These are phyloP conservation scores for Candida railenensis DNA, from an alignment of 805 yeast genomes.

Conservation along the genomic window DNA sequence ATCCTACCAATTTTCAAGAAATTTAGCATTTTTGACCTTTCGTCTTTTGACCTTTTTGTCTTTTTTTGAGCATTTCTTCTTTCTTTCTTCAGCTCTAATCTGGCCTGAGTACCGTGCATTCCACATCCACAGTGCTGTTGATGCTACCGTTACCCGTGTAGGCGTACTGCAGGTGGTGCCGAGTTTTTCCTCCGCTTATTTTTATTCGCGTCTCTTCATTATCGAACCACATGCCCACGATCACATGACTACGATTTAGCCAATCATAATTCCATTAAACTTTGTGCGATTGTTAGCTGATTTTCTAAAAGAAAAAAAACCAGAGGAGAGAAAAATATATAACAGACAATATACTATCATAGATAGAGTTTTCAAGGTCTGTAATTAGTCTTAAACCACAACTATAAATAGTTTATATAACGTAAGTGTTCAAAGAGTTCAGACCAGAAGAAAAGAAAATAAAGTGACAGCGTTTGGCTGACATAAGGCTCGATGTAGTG, in stretches of 20 bases:
- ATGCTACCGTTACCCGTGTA: too few relatives aligned
- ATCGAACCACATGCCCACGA: slow-evolving; percentile 1
- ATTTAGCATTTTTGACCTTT: too few relatives aligned
- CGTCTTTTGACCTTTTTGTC: too few relatives aligned
- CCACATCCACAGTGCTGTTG: too few relatives aligned
- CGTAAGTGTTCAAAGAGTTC: neutral
- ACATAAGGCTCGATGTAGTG: too few relatives aligned
- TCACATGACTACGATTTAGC: slow-evolving; percentile 3
- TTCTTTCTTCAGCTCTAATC: too few relatives aligned
- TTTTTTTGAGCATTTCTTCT: too few relatives aligned
- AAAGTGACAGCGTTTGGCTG: too few relatives aligned
- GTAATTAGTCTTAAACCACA: neutral
- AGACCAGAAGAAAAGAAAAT: neutral
- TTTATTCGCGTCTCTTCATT: neutral
- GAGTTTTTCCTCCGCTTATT: neutral
- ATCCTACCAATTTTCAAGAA: too few relatives aligned
- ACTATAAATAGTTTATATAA: too few relatives aligned
- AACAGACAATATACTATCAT: neutral
- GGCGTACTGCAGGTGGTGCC: too few relatives aligned
- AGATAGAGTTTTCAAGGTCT: neutral
- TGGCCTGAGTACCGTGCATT: too few relatives aligned
- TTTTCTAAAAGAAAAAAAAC: slow-evolving; percentile 4
- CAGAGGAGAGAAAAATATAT: neutral
- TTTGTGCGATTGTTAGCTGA: slow-evolving; percentile 12
- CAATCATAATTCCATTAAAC: slow-evolving; percentile 11